Evolutionary conservation across 176 grass and related monocot species (phyloP), one percentile per base, ranked within the genome.

Genomic region (Bothriochloa decipiens): DNA sequence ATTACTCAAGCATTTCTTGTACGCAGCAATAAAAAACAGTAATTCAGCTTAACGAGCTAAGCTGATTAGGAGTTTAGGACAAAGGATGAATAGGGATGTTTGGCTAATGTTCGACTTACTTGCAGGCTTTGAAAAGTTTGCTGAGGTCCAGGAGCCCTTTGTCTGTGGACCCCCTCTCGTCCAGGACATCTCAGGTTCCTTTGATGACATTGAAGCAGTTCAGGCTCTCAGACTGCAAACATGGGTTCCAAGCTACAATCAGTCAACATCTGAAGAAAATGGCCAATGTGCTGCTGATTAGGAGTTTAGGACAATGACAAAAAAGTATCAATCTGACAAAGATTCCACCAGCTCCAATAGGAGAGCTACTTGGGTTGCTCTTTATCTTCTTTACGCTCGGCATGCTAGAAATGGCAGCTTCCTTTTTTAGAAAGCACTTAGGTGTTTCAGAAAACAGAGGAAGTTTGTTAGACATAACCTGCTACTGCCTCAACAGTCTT

Each of bases 151-250:
- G 11, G 47, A 98, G 90, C 2, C 91, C 91, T 79, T 85, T 65
- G 57, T 89, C 68, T 10, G 47, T 81, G 70, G 87, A 80, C 68
- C 87, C 93, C 57, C 78, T 91, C 55, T 58, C 77, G 60, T 58
- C 70, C 23, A 98, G 33, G 78, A 89, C 81, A 76, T 98, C 89
- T 93, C 96, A 98, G 45, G 84, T 90, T 52, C 76, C 86, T 75
- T 98, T 98, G 77, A 98, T 98, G 49, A 95, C 87, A 35, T 49
- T 85, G 83, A 92, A 95, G 84, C 93, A 98, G 42, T 98, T 98
- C 46, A 87, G n/a, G 75, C 96, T 98, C 78, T 93, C 96, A 32
- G 91, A 92, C 96, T 98, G 87, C 80, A 78, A 70, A 90, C 33
- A 73, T 70, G 25, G 81, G 18, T 70, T 47, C 32, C 47, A 83